Evolutionary conservation across 2,329 filamentous ascomycete species (phyloP), one percentile per base, ranked within the genome.

Genomic region (Ceratocystis smalleyi): DNA sequence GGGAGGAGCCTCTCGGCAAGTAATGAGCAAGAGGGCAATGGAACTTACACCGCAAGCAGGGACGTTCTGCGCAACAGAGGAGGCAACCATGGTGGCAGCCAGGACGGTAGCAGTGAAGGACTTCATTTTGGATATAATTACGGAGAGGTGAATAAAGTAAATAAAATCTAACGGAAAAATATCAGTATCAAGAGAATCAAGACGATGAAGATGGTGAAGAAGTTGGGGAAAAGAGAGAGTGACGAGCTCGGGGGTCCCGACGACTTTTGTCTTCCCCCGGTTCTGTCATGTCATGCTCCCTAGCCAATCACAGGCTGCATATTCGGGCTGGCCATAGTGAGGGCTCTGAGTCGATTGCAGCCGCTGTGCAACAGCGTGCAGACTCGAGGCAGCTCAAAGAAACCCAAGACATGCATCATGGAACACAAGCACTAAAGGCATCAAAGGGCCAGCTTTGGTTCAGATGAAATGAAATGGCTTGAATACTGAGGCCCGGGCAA

Each of bases 1-100:
- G 24, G 49, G 12, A 12, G 49, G 49, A 2, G n/a, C 3, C 22
- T 15, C 6, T n/a, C 7, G 6, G 47, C 5, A 54, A 5, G 27
- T 10, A 17, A 8, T 57, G 5, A 3, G 2, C 17, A 5, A 35
- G 15, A 17, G 27, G 24, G 49, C 0, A 27, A 12, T 1, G 15
- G 43, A 5, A 76, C 81, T 77, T 79, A 83, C 81, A 72, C 77
- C 80, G 69, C 81, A 84, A 19, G 70, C 65, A 43, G 79, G 76
- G 61, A 83, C 77, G 64, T 73, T 71, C 65, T 71, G 63, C 59
- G 74, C 62, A 67, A 74, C 70, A 70, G 75, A 77, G 19, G 72
- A 72, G 67, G 62, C 65, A 51, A 70, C 75, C 49, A 75, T 70
- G 17, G 27, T 57, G 59, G 75, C 73, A 68, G 74, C 74, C 64